Conservation (phyloP, 129 eudicot species). For the Lonicera japonica region DNA sequence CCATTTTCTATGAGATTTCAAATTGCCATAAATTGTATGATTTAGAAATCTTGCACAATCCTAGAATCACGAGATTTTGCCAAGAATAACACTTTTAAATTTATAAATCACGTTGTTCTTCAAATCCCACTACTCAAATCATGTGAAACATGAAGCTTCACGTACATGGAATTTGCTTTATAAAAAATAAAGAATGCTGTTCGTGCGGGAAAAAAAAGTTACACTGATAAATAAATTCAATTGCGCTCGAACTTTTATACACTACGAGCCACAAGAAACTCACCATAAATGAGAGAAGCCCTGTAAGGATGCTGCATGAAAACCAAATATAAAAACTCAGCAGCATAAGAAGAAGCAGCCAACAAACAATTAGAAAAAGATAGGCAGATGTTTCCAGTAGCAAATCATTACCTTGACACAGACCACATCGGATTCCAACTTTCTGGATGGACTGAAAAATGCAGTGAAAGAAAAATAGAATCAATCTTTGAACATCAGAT, state of each 20-base stretch:
- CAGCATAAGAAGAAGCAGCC: constrained; percentile 3
- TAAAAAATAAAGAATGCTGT: too few relatives aligned
- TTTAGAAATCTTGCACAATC: too few relatives aligned
- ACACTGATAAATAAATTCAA: too few relatives aligned
- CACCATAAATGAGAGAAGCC: constrained; percentile 98
- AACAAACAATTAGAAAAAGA: neutral
- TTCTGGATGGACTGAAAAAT: constrained; percentile 84
- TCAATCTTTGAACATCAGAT: neutral
- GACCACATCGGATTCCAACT: constrained; percentile 99
- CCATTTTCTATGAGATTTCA: too few relatives aligned
- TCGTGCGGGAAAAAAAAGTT: too few relatives aligned
- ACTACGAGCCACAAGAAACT: constrained; percentile 22
- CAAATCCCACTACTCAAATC: too few relatives aligned
- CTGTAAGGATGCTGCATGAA: constrained; percentile 81
- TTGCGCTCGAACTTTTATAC: neutral
- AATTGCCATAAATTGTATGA: too few relatives aligned
- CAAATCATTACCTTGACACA: constrained; percentile 68
- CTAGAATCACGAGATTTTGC: too few relatives aligned
- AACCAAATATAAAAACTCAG: constrained; percentile 14
- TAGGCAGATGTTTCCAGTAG: neutral
- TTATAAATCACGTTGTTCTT: too few relatives aligned
- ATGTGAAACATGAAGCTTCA: too few relatives aligned
- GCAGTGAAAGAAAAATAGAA: neutral
- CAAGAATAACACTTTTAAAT: too few relatives aligned
- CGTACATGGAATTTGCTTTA: too few relatives aligned